Percentiles rank a stretch among this genome's conserved stretches.
Conservation (phyloP, 495 filamentous ascomycete species). For the Gamarada debralockiae region DNA sequence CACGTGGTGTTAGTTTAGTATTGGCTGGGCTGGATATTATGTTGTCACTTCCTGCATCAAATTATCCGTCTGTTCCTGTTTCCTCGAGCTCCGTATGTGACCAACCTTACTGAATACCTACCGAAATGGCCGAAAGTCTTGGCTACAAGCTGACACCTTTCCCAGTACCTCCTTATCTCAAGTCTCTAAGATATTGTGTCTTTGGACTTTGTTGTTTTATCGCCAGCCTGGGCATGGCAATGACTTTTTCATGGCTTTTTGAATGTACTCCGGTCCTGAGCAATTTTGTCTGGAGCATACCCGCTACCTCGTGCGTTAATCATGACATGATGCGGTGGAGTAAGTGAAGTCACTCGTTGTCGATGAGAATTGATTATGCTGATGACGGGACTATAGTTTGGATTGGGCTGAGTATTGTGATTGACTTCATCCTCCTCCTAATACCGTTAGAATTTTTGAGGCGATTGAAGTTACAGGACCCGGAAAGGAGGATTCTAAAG, state of each 20-base stretch:
- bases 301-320: slow-evolving; percentile 9
- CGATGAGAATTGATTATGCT: background rate
- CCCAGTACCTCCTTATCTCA: slow-evolving; percentile 6
- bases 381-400: slow-evolving; percentile 14
- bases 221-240: background rate
- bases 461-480: background rate
- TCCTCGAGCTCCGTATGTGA: slow-evolving; percentile 17
- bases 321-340: slow-evolving; percentile 15
- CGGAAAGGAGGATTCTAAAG: slow-evolving; percentile 13
- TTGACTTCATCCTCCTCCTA: slow-evolving; percentile 14
- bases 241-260: slow-evolving; percentile 9
- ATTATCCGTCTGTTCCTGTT: slow-evolving; percentile 16
- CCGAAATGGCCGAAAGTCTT: too few species aligned
- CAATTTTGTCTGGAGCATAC: slow-evolving; percentile 19
- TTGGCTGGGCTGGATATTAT: slow-evolving; percentile 19
- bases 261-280: slow-evolving; percentile 10
- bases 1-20: slow-evolving; percentile 4
- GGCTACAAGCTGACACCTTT: background rate
- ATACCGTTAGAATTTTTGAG: slow-evolving; percentile 10
- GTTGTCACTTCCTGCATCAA: slow-evolving; percentile 14
- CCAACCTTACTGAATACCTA: background rate
- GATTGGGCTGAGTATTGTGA: slow-evolving; percentile 11
- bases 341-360: slow-evolving; percentile 10
- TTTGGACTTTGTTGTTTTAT: slow-evolving; percentile 11
- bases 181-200: background rate